Evolutionary conservation across 78 protist genomes (phyloP).

Genomic region (Parvularia atlantis): DNA sequence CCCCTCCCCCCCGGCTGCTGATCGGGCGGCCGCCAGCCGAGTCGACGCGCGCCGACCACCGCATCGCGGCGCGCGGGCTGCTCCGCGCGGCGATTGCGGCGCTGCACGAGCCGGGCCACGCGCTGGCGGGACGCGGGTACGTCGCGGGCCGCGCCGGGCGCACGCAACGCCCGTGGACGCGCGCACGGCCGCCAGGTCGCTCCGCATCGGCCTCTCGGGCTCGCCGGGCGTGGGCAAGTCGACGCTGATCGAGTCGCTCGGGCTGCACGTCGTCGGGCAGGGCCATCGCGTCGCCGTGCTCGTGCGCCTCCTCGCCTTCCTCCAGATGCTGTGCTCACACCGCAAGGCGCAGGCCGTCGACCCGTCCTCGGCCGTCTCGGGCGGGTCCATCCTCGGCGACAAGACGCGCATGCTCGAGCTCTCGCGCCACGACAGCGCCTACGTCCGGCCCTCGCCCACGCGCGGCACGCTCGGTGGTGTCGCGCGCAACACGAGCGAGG

Average conservation of each 20-base stretch:
- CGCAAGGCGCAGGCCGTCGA: slow-evolving; percentile 68
- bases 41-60: background rate
- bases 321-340: background rate
- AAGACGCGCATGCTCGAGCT: slow-evolving; percentile 89
- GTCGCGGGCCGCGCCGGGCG: background rate
- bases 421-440: slow-evolving; percentile 60
- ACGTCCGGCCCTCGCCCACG: slow-evolving; percentile 81
- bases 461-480: slow-evolving; percentile 74
- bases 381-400: slow-evolving; percentile 93
- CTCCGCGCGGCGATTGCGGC: background rate
- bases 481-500: slow-evolving; percentile 68
- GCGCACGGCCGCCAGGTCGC: background rate
- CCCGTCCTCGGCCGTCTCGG: slow-evolving; percentile 72
- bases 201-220: slow-evolving; percentile 78
- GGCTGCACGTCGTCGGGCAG: slow-evolving; percentile 36
- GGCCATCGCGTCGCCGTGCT: slow-evolving; percentile 60
- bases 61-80: background rate
- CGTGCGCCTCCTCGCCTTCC: slow-evolving; percentile 5
- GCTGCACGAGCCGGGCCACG: background rate
- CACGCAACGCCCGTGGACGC: background rate
- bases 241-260: slow-evolving; percentile 88
- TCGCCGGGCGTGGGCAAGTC: slow-evolving; percentile 93
- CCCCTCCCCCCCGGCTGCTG: no score
- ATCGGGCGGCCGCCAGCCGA: no score
- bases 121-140: background rate